A percentile compares a stretch with the other conserved stretches of the same genome.
These are phyloP conservation scores for Naganishia randhawae DNA, from an alignment of 768 basidiomycete species.

Conservation along the genomic window DNA sequence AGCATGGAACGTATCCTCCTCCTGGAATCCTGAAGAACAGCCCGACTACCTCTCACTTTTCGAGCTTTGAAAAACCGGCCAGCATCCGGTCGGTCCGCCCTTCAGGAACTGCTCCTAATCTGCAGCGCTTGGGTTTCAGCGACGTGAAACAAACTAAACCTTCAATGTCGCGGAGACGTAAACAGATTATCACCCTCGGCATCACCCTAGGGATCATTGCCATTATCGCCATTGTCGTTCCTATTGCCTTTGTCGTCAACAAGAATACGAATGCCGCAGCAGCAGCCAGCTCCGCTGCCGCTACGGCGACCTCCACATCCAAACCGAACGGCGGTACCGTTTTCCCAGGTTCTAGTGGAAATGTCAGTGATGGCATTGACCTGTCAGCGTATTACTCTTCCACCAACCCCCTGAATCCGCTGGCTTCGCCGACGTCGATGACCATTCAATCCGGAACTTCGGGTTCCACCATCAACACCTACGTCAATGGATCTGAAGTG, in stretches of 20 bases:
- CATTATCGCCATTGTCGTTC: conserved; percentile 40
- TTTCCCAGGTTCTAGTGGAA: conserved; percentile 23
- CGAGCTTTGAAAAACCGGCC: conserved; percentile 4
- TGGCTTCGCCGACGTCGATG: conserved; percentile 20
- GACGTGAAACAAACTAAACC: not conserved
- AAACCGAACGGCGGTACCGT: conserved; percentile 20
- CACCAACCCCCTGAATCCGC: conserved; percentile 19
- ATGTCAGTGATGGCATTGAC: conserved; percentile 15
- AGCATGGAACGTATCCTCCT: conserved; percentile 7
- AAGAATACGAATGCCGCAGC: conserved; percentile 24
- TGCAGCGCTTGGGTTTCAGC: not conserved
- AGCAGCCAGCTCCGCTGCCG: conserved; percentile 1
- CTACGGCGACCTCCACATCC: conserved; percentile 13
- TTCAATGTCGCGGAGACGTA: conserved; percentile 15
- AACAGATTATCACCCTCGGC: conserved; percentile 34
- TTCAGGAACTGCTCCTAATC: not conserved
- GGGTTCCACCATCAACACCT: conserved; percentile 40
- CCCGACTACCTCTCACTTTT: conserved; percentile 3
- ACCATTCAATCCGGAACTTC: conserved; percentile 35
- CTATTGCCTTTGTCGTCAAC: conserved; percentile 36
- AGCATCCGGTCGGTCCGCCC: conserved; percentile 17
- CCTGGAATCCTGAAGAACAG: not conserved
- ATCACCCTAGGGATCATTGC: conserved; percentile 37
- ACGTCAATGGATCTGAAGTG: conserved; percentile 32
- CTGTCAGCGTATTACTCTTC: not conserved